These are phyloP conservation scores for Jatropha podagrica DNA, from an alignment of 441 rosid genomes.

Conservation along the genomic window DNA sequence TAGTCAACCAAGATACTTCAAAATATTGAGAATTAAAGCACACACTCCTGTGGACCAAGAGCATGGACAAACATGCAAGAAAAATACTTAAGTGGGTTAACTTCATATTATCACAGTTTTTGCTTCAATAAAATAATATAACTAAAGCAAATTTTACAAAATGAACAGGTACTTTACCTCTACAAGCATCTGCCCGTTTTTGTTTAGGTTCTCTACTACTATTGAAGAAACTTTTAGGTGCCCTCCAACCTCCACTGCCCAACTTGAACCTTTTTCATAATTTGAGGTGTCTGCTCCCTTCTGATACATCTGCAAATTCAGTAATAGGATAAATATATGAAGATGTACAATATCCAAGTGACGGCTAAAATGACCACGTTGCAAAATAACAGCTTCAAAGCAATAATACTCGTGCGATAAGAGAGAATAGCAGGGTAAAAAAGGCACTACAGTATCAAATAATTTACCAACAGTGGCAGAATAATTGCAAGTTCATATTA, in stretches of 20 bases:
- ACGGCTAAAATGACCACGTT: slow-evolving; percentile 4
- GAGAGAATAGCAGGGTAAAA: not conserved
- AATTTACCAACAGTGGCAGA: not conserved
- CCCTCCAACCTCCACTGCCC: slow-evolving; percentile 93
- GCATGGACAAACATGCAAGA: not conserved
- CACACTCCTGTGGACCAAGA: not conserved
- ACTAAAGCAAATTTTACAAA: slow-evolving; percentile 3
- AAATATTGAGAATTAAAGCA: slow-evolving; percentile 10
- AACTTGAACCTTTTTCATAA: slow-evolving; percentile 81
- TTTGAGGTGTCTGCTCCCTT: slow-evolving; percentile 47
- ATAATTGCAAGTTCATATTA: slow-evolving; percentile 8
- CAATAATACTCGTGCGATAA: not conserved
- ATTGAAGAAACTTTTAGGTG: slow-evolving; percentile 89
- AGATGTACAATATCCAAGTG: not conserved
- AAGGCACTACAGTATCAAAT: not conserved
- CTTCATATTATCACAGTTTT: not conserved
- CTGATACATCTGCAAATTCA: slow-evolving; percentile 62
- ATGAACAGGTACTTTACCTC: slow-evolving; percentile 50
- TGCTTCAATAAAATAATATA: slow-evolving; percentile 16
- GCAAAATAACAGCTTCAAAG: not conserved
- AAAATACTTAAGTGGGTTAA: not conserved
- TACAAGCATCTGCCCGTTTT: slow-evolving; percentile 84
- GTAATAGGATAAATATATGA: slow-evolving; percentile 10
- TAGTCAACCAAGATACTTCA: slow-evolving; percentile 23
- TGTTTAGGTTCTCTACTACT: slow-evolving; percentile 79